Percentiles rank a stretch among this genome's conserved stretches.
Conservation (phyloP, 176 grass and related monocot species). For the Coix lacrymajobi region DNA sequence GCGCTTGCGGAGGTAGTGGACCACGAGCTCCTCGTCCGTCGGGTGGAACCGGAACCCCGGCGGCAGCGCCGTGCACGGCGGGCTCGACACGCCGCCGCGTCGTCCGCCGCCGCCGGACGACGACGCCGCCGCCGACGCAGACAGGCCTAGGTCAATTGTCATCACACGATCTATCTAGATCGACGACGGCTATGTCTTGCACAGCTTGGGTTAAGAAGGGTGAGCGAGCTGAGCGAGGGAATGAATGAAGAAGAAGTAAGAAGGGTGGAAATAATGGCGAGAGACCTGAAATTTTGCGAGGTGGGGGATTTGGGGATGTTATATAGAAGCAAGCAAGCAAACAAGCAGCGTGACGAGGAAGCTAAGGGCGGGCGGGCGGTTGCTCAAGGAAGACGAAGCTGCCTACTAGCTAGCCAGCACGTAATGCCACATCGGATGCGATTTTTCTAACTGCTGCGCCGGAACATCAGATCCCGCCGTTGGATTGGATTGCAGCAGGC, state of each 20-base stretch:
- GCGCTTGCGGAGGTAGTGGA: conserved; percentile 48
- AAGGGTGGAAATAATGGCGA: background rate
- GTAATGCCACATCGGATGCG: background rate
- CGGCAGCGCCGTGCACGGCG: conserved; percentile 19
- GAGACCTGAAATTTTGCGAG: conserved; percentile 21
- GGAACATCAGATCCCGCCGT: too few species aligned
- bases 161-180: background rate
- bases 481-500: too few species aligned
- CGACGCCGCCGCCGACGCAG: background rate
- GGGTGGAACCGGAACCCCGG: conserved; percentile 56
- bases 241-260: too few species aligned
- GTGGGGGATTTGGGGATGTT: background rate
- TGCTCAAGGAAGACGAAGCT: conserved; percentile 15
- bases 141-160: conserved; percentile 8
- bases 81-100: background rate
- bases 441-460: background rate
- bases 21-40: conserved; percentile 50
- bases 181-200: background rate
- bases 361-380: background rate
- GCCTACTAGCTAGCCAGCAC: background rate
- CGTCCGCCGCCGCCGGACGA: background rate
- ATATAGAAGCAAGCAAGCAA: background rate
- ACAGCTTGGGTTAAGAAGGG: too few species aligned
- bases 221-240: background rate
- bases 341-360: background rate